Evolutionary conservation across 2,329 filamentous ascomycete species (phyloP), one percentile per base, ranked within the genome.

Genomic region (Fusarium transvaalense): DNA sequence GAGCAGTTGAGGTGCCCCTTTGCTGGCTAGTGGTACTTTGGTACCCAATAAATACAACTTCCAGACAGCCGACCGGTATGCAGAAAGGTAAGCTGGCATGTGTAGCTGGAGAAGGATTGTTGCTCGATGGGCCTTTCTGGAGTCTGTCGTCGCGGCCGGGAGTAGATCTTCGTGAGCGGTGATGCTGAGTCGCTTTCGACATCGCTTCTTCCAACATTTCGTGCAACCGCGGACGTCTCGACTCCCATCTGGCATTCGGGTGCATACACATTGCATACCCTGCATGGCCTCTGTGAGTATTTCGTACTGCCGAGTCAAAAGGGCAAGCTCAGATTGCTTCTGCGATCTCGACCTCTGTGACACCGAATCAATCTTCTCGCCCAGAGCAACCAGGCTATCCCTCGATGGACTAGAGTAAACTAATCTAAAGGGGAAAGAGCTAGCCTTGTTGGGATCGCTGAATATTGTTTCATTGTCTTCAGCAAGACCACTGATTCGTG

Each of bases 41-140:
- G 38, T 52, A 1, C 69, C 68, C 6, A 72, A 5, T 1, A 69
- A 6, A 3, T 41, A 32, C 47, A 74, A 62, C 65, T 8, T 66
- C 38, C 66, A 64, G 1, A 53, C 64, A 15, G 68, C 69, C 8
- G 61, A 38, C 0, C 62, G 41, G 10, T 76, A 80, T 10, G 72
- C 61, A 3, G 82, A 75, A 31, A 83, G 82, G 56, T 81, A 90
- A 1, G 76, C 71, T 1, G 79, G 78, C 0, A 85, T 83, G 50
- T 82, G 55, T 76, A 88, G 25, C 76, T 78, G 27, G n/a, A 80
- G 79, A 19, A 90, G 83, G 0, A 90, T 84, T 0, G 81, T 85
- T 5, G 69, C 78, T 3, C 66, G 64, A 1, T 68, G 66, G 0
- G 58, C 35, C 6, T 66, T 56, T 1, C 1, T 2, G 3, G 19